Conservation (phyloP, 495 filamentous ascomycete species). For the Trichoderma asperelloides region DNA sequence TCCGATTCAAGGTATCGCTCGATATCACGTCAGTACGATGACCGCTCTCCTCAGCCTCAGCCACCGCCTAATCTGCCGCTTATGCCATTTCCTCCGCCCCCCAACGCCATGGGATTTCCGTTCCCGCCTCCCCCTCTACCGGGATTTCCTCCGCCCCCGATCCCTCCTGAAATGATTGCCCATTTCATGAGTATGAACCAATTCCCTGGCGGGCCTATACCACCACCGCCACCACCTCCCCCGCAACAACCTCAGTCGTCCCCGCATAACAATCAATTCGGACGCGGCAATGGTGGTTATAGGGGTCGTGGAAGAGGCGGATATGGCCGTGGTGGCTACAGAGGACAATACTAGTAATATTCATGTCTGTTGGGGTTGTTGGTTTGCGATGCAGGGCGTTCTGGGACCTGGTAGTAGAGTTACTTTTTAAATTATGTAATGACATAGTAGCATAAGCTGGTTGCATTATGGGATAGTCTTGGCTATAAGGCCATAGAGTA, state of each 20-base stretch:
- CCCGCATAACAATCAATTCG: not conserved
- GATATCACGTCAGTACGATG: slow-evolving; percentile 16
- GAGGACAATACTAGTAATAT: not conserved
- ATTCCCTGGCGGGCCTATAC: not conserved
- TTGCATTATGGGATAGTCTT: not conserved
- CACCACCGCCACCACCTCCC: not conserved
- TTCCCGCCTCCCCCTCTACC: not conserved
- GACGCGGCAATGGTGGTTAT: not conserved
- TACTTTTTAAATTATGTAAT: not conserved
- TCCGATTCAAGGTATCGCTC: slow-evolving; percentile 32
- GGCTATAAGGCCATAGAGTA: too few relatives aligned
- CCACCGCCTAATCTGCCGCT: not conserved
- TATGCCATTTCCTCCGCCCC: not conserved
- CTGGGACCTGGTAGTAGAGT: not conserved
- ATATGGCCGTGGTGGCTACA: not conserved
- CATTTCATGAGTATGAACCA: not conserved
- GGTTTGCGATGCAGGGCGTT: not conserved
- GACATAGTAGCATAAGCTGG: not conserved
- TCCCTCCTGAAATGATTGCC: not conserved
- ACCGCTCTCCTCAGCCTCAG: slow-evolving; percentile 5
- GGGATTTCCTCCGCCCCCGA: not conserved
- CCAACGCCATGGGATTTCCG: not conserved
- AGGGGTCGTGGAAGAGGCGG: slow-evolving; percentile 10
- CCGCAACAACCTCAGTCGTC: not conserved
- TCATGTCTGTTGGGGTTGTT: not conserved